Evolutionary conservation across 768 basidiomycete genomes (phyloP).

Genomic region (Lactarius evosmus): DNA sequence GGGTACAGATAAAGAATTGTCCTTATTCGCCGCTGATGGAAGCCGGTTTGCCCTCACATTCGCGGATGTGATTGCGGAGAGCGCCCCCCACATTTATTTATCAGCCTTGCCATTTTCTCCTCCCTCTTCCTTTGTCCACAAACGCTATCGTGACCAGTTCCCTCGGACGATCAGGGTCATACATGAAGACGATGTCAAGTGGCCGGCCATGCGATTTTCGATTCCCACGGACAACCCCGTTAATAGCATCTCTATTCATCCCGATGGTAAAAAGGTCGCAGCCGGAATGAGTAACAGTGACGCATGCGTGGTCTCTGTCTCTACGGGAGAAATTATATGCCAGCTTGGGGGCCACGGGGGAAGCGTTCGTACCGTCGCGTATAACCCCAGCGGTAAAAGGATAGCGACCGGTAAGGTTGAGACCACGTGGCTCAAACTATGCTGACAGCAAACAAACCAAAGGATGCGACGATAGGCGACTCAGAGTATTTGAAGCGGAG

Average conservation of each 20-base stretch:
- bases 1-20: constrained; percentile 15
- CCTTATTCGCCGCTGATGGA: constrained; percentile 17
- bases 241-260: constrained; percentile 27
- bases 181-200: constrained; percentile 11
- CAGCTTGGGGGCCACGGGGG: constrained; percentile 5
- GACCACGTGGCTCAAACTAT: neutral
- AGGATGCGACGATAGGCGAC: constrained; percentile 26
- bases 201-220: constrained; percentile 28
- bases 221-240: constrained; percentile 14
- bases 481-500: constrained; percentile 30
- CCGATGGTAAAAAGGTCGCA: constrained; percentile 27
- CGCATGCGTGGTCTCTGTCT: constrained; percentile 3
- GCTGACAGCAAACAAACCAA: neutral
- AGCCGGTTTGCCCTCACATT: constrained; percentile 24
- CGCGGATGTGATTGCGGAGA: constrained; percentile 13
- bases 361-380: constrained; percentile 9
- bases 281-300: neutral
- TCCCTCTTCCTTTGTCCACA: constrained; percentile 14
- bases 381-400: constrained; percentile 16
- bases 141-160: constrained; percentile 19
- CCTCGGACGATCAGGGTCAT: constrained; percentile 10
- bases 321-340: constrained; percentile 11
- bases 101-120: constrained; percentile 23
- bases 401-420: constrained; percentile 19
- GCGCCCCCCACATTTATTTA: constrained; percentile 24